phyloP scores from a whole-genome alignment of 768 basidiomycete species.

The Mycena maculata region DNA sequence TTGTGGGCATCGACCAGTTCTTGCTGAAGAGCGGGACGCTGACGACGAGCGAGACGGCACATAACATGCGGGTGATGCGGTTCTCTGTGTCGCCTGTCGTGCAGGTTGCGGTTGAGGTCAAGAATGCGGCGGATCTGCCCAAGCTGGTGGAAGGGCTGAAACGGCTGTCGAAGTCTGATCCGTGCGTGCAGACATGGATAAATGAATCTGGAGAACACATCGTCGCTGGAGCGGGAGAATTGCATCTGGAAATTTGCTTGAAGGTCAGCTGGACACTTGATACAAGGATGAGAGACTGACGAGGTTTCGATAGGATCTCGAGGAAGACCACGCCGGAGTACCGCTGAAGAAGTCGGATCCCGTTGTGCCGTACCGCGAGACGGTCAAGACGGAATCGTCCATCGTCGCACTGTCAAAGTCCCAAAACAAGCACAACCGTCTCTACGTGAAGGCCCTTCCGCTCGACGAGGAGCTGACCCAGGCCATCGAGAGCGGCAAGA shows the following conservation, averaged over 20 bases:
- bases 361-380: constrained; percentile 98
- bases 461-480: constrained; percentile 93
- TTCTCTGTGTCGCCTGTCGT: constrained; percentile 99
- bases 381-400: constrained; percentile 94
- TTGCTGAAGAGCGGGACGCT: constrained; percentile 99
- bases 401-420: constrained; percentile 98
- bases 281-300: constrained; percentile 14
- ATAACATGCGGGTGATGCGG: constrained; percentile 99
- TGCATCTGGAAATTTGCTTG: constrained; percentile 99
- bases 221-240: constrained; percentile 98
- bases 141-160: constrained; percentile 99
- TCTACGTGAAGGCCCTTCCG: constrained; percentile 93
- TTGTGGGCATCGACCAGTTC: constrained; percentile 99
- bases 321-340: constrained; percentile 99
- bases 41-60: constrained; percentile 97
- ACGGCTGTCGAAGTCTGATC: constrained; percentile 99
- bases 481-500: constrained; percentile 89
- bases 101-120: constrained; percentile 98
- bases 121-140: constrained; percentile 98
- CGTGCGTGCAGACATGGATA: constrained; percentile 98
- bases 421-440: constrained; percentile 99
- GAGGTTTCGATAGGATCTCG: constrained; percentile 76
- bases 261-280: constrained; percentile 67
- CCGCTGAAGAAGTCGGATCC: constrained; percentile 98
- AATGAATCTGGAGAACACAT: constrained; percentile 95